Base-by-base conservation (phyloP, 2,329 filamentous ascomycete species). In the Ustilaginoidea virens region DNA sequence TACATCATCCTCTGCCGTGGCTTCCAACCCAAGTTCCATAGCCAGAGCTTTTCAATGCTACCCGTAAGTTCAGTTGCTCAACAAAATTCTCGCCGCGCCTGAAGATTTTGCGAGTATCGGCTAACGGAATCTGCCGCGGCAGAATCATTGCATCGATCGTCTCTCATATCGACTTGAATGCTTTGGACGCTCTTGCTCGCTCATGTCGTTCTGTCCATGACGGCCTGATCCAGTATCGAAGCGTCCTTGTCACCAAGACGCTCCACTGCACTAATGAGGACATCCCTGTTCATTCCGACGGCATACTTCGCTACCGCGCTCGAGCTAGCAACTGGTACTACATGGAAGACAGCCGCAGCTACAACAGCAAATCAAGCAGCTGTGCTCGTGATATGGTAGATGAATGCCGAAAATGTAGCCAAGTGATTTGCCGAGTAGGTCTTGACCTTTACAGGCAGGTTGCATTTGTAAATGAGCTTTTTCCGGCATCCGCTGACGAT, bases 351-450 rank as follows among this genome's bases (percentile, higher is more conserved):
- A 56, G 57, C 24, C 55, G 70, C 10, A 41, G 64, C 31, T 61
- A 59, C 40, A 58, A 63, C 37, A 76, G 78, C 29, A 87, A 82
- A 52, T 64, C 80, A 17, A 75, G 80, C 5, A 66, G 67, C 41
- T 96, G 87, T 48, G 87, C 87, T 14, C 66, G 82, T 36, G 87
- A 94, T 51, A 69, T 92, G 69, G 87, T 96, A 5, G 69, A 66
- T 23, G 76, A 79, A 40, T 94, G 87, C 51, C 71, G 82, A 31
- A 69, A 75, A 36, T 96, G 87, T 49, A 69, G 67, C 22, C 72
- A 58, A 17, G 65, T 85, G 16, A 73, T 93, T 31, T 96, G 87
- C 52, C 70, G 87, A 55, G 85, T 92, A 66, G 50, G 69, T 52
- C 17, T 26, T n/a, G n/a, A n/a, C n/a, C n/a, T n/a, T n/a, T n/a